phyloP scores from a whole-genome alignment of 805 yeast genomes.

The Pichia gijzeniarum region DNA sequence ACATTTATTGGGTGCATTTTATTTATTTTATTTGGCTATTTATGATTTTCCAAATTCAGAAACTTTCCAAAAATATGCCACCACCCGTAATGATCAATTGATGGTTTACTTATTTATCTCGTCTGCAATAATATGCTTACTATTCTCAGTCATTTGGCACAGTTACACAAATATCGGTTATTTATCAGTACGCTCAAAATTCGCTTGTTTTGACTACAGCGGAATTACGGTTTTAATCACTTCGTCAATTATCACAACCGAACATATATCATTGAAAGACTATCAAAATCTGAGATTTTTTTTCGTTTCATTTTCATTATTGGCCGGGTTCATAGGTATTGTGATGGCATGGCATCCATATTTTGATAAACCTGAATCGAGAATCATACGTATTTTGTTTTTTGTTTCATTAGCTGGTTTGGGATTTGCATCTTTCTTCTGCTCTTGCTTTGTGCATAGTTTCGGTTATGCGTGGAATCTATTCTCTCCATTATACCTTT shows the following conservation, averaged over 20 bases:
- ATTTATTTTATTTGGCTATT: conserved; percentile 49
- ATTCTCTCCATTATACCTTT: conserved; percentile 64
- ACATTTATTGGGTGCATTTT: conserved; percentile 64
- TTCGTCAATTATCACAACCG: conserved; percentile 81
- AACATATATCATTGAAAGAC: conserved; percentile 68
- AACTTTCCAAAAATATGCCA: conserved; percentile 36
- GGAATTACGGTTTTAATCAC: conserved; percentile 90
- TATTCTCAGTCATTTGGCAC: conserved; percentile 85
- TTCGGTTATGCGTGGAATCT: conserved; percentile 42
- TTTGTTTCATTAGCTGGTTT: conserved; percentile 71
- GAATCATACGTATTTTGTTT: conserved; percentile 72
- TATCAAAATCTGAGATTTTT: conserved; percentile 41
- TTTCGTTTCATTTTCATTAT: conserved; percentile 54
- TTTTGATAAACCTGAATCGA: conserved; percentile 82
- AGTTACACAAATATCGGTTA: conserved; percentile 77
- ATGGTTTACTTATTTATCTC: conserved; percentile 58
- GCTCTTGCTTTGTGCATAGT: conserved; percentile 52
- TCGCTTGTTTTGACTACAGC: conserved; percentile 92
- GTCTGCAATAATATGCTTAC: conserved; percentile 71
- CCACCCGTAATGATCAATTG: conserved; percentile 35
- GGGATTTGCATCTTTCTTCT: conserved; percentile 62
- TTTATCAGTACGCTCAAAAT: conserved; percentile 54
- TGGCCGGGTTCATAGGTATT: conserved; percentile 69
- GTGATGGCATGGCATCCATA: conserved; percentile 85
- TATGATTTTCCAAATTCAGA: conserved; percentile 59